Conservation (phyloP, 208 protist species). For the Chromosphaera perkinsii region DNA sequence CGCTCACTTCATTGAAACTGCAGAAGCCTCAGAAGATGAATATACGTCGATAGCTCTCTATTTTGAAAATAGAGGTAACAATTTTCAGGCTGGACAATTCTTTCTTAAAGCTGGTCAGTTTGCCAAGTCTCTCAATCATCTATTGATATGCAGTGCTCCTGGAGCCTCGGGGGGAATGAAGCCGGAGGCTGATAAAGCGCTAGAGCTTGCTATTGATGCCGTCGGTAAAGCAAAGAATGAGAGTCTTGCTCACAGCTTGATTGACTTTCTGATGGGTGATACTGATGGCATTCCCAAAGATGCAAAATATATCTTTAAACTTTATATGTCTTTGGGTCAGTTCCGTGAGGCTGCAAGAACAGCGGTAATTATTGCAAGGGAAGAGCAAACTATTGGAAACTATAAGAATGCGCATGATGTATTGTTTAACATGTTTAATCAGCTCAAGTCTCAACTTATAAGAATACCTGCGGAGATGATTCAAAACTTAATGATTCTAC, state of each 20-base stretch:
- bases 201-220: conserved; percentile 82
- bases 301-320: neutral
- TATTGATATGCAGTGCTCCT: neutral
- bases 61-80: neutral
- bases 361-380: neutral
- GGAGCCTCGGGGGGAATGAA: conserved; percentile 13
- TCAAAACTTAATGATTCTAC: conserved; percentile 82
- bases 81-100: neutral
- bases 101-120: neutral
- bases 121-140: neutral
- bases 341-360: too few species aligned
- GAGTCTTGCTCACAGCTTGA: conserved; percentile 81
- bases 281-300: conserved; percentile 80
- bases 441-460: conserved; percentile 74
- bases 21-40: conserved; percentile 24
- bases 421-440: conserved; percentile 82
- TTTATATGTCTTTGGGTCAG: neutral
- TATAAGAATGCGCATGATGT: conserved; percentile 76
- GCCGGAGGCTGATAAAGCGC: conserved; percentile 70
- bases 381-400: neutral
- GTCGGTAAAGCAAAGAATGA: conserved; percentile 83
- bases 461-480: conserved; percentile 78
- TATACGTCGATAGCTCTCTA: conserved; percentile 11
- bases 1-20: conserved; percentile 17
- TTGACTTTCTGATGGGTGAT: conserved; percentile 91